Conservation (phyloP, 371 early-diverging fungal species). For the Mortierella sp. region DNA sequence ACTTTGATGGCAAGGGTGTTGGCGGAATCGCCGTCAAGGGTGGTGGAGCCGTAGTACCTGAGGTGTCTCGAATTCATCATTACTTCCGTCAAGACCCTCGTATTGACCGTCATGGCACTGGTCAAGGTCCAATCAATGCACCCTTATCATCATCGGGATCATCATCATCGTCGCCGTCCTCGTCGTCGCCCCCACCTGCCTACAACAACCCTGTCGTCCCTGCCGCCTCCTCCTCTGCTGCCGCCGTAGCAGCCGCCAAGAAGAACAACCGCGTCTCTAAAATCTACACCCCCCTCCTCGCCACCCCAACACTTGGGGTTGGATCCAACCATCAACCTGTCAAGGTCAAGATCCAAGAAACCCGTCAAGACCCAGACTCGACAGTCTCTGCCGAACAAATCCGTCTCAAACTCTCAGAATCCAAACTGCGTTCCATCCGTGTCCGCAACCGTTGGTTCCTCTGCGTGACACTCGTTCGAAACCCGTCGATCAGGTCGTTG, state of each 20-base stretch:
- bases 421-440: conserved; percentile 47
- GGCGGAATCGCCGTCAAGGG: conserved; percentile 21
- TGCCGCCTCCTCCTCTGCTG: neutral
- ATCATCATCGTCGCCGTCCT: neutral
- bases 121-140: conserved; percentile 23
- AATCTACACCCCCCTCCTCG: conserved; percentile 28
- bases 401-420: conserved; percentile 39
- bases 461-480: conserved; percentile 40
- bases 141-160: neutral
- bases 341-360: conserved; percentile 14
- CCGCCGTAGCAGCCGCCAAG: conserved; percentile 17
- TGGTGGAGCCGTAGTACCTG: conserved; percentile 27
- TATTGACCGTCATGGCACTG: conserved; percentile 23
- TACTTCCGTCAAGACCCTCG: conserved; percentile 49
- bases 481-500: conserved; percentile 31
- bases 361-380: conserved; percentile 19
- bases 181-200: conserved; percentile 27
- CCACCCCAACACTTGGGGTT: neutral
- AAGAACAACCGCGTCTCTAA: conserved; percentile 26
- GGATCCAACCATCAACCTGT: no score
- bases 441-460: conserved; percentile 54
- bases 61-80: conserved; percentile 48
- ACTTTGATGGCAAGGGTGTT: conserved; percentile 8
- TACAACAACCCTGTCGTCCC: conserved; percentile 3
- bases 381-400: conserved; percentile 49